Percentiles rank a stretch among this genome's conserved stretches.
Conservation (phyloP, 306 rosid genomes). For the Boehmeria nivea region DNA sequence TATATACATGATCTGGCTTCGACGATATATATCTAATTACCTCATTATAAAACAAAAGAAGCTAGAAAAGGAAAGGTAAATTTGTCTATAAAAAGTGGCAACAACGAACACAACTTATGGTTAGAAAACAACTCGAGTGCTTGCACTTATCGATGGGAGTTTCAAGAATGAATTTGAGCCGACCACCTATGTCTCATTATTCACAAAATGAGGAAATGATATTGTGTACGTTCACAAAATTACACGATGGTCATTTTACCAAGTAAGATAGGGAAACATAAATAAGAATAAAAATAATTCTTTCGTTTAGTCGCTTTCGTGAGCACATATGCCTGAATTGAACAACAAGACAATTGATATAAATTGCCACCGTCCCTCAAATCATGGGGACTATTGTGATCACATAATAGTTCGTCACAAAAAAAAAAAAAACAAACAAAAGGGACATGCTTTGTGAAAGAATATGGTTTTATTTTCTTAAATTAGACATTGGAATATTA, state of each 20-base stretch:
- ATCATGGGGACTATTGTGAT: conserved; percentile 6
- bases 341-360: background rate
- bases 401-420: background rate
- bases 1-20: background rate
- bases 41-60: background rate
- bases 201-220: background rate
- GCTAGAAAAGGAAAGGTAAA: background rate
- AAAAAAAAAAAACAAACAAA: background rate
- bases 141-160: background rate
- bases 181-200: background rate
- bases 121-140: background rate
- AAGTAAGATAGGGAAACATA: background rate
- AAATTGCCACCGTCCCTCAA: background rate
- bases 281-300: background rate
- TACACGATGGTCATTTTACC: background rate
- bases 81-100: background rate
- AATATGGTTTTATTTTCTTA: no score
- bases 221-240: background rate
- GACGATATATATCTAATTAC: background rate
- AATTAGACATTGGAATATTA: no score
- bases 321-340: background rate
- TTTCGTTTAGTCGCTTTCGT: background rate
- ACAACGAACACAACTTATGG: background rate
- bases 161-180: background rate
- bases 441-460: no score